A percentile compares a stretch with the other conserved stretches of the same genome.
These are phyloP conservation scores for Tricholoma bakamatsutake DNA, from an alignment of 768 basidiomycete species.

Conservation along the genomic window DNA sequence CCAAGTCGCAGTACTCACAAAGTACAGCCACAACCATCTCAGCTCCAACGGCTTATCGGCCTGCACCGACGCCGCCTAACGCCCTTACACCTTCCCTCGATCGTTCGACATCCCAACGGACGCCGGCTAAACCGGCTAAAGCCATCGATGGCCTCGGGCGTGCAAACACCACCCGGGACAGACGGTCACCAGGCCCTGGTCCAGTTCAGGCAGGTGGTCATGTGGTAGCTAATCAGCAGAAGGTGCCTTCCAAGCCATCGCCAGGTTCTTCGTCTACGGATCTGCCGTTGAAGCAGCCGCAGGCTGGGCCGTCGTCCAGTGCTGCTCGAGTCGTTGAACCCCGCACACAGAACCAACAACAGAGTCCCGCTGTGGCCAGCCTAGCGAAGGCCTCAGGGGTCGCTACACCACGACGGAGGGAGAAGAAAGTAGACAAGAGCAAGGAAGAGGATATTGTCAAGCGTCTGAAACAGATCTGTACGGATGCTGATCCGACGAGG, in stretches of 20 bases:
- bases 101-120: conserved; percentile 82
- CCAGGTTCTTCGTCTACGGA: conserved; percentile 58
- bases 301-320: conserved; percentile 5
- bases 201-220: conserved; percentile 21
- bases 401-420: conserved; percentile 78
- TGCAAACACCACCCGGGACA: conserved; percentile 64
- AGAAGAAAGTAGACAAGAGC: conserved; percentile 81
- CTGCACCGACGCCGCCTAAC: conserved; percentile 69
- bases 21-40: conserved; percentile 18
- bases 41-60: conserved; percentile 59
- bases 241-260: conserved; percentile 41
- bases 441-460: conserved; percentile 88
- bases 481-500: conserved; percentile 94
- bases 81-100: conserved; percentile 67
- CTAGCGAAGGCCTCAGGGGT: conserved; percentile 66
- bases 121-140: conserved; percentile 49
- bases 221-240: conserved; percentile 22
- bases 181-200: conserved; percentile 41
- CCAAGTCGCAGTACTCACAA: conserved; percentile 25
- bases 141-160: conserved; percentile 47
- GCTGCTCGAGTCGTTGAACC: conserved; percentile 22
- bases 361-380: conserved; percentile 58
- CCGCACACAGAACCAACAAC: conserved; percentile 41
- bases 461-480: conserved; percentile 89
- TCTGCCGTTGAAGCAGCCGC: conserved; percentile 39